Percentiles rank a stretch among this genome's conserved stretches.
Evolutionary conservation across 306 rosid species (phyloP).

Genomic region (Vachellia collinsii): DNA sequence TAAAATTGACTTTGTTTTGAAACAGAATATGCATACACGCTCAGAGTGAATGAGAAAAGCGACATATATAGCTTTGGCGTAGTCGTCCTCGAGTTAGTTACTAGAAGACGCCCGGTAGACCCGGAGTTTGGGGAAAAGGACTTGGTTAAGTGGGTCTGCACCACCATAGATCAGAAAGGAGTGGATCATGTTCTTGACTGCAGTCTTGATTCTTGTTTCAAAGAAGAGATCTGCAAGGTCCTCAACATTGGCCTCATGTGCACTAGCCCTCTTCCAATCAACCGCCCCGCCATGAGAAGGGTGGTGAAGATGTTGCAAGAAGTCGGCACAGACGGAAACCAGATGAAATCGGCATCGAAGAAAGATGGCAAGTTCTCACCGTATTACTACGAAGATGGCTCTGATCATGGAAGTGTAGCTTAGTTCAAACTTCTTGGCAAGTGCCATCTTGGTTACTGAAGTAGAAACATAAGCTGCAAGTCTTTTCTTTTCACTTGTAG

Average conservation of each 20-base stretch:
- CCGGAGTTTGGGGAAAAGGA: constrained; percentile 95
- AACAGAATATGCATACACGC: constrained; percentile 94
- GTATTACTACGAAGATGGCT: constrained; percentile 65
- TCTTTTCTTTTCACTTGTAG: constrained; percentile 30
- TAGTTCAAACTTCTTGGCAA: constrained; percentile 37
- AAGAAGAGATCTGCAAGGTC: constrained; percentile 80
- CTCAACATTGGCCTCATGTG: constrained; percentile 88
- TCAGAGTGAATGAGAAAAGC: constrained; percentile 92
- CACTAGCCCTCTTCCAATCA: constrained; percentile 89
- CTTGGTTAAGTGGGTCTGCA: constrained; percentile 94
- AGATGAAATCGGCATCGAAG: constrained; percentile 35
- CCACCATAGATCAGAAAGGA: constrained; percentile 81
- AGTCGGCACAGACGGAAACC: constrained; percentile 50
- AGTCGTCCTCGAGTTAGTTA: constrained; percentile 81
- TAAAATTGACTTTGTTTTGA: constrained; percentile 18
- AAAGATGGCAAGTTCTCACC: constrained; percentile 68
- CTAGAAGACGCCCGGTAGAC: constrained; percentile 79
- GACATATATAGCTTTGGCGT: constrained; percentile 97
- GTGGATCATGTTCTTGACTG: constrained; percentile 73
- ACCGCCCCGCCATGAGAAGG: constrained; percentile 72
- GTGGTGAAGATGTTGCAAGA: constrained; percentile 80
- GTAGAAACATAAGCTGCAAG: constrained; percentile 20
- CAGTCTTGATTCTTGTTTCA: constrained; percentile 75
- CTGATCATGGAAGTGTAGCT: constrained; percentile 71
- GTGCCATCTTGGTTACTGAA: constrained; percentile 15